A percentile compares a stretch with the other conserved stretches of the same genome.
Evolutionary conservation across 2,329 filamentous ascomycete genomes (phyloP).

Genomic region (Pseudogymnoascus sp.): DNA sequence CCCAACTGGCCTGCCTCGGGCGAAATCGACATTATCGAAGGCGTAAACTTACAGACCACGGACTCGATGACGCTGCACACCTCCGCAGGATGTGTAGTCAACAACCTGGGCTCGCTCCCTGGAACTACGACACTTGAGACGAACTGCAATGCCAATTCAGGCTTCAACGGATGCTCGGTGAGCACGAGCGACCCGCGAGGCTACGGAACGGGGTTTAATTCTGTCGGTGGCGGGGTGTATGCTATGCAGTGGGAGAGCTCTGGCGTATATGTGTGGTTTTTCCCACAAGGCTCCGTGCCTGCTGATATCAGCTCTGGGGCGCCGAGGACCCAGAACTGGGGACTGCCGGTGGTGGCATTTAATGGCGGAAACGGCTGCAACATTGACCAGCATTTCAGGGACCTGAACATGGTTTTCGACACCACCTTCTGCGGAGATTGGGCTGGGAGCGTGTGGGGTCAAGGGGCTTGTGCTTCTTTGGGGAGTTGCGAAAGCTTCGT

Average conservation of each 20-base stretch:
- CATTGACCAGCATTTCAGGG: constrained; percentile 55
- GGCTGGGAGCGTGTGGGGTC: constrained; percentile 41
- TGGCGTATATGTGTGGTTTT: constrained; percentile 70
- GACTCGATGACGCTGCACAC: constrained; percentile 60
- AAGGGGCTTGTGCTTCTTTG: constrained; percentile 49
- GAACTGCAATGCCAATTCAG: constrained; percentile 41
- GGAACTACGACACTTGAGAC: constrained; percentile 32
- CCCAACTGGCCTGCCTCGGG: constrained; percentile 53
- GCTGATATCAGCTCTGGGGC: constrained; percentile 47
- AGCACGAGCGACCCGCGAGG: constrained; percentile 34
- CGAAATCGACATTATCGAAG: constrained; percentile 65
- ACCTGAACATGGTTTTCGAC: constrained; percentile 66
- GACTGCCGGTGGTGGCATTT: constrained; percentile 60
- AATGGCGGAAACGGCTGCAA: constrained; percentile 54
- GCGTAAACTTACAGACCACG: constrained; percentile 51
- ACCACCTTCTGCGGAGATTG: constrained; percentile 73
- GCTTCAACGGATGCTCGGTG: constrained; percentile 32
- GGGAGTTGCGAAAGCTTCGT: constrained; percentile 67
- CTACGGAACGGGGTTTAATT: constrained; percentile 61
- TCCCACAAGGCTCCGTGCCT: constrained; percentile 57
- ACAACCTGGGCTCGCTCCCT: constrained; percentile 33
- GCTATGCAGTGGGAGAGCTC: constrained; percentile 62
- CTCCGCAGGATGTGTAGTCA: constrained; percentile 36
- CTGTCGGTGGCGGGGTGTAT: constrained; percentile 57
- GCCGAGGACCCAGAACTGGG: constrained; percentile 62